Conservation (phyloP, 164 flowering plant species). For the Vitis amurensis region DNA sequence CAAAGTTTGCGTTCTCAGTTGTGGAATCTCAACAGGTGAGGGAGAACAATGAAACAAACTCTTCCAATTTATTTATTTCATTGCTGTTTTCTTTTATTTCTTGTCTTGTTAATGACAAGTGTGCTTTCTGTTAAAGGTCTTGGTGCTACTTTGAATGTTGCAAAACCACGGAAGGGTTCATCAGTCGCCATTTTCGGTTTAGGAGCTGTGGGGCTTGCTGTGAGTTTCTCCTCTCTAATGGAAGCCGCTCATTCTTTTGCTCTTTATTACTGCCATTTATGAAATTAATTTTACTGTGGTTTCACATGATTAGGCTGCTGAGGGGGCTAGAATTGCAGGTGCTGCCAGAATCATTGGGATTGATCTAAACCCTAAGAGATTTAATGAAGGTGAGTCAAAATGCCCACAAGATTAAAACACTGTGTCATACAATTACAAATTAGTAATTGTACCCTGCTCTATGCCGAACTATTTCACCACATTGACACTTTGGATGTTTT, state of each 20-base stretch:
- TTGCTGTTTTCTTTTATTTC: too few species aligned
- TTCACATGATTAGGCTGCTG: slow-evolving; percentile 31
- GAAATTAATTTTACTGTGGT: neutral
- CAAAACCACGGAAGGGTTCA: slow-evolving; percentile 55
- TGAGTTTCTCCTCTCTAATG: slow-evolving; percentile 24
- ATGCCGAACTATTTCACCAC: neutral
- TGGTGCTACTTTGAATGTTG: slow-evolving; percentile 68
- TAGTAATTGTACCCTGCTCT: neutral
- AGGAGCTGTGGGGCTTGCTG: slow-evolving; percentile 73
- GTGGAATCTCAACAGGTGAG: slow-evolving; percentile 27
- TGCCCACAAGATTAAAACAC: too few species aligned
- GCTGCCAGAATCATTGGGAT: slow-evolving; percentile 41
- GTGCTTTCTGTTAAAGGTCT: slow-evolving; percentile 32
- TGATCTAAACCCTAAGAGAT: slow-evolving; percentile 32
- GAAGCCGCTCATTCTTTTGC: too few species aligned
- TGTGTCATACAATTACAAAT: too few species aligned
- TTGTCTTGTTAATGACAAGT: too few species aligned
- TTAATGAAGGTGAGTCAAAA: slow-evolving; percentile 21
- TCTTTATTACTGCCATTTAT: too few species aligned
- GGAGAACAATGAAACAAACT: too few species aligned
- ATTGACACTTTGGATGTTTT: neutral
- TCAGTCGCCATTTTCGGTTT: slow-evolving; percentile 60
- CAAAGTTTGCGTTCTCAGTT: slow-evolving; percentile 28
- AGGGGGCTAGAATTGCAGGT: slow-evolving; percentile 41
- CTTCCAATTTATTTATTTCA: too few species aligned